phyloP scores from a whole-genome alignment of 306 rosid genomes.

The Biancaea sappan region DNA sequence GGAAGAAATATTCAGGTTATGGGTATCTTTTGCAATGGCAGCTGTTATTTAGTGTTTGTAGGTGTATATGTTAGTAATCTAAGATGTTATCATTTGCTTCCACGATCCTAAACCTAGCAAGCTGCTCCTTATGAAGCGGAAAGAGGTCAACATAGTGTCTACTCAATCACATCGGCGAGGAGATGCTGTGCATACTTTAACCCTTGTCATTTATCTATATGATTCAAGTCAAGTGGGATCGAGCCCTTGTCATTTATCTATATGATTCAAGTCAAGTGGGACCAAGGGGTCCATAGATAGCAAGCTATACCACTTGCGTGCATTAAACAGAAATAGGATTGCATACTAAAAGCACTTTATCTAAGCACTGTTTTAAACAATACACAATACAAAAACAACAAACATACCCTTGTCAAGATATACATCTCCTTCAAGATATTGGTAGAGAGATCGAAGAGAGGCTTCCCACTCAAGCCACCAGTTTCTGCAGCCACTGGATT shows the following conservation, averaged over 20 bases:
- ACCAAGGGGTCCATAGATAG: no score
- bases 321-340: constrained; percentile 19
- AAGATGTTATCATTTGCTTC: not conserved
- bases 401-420: constrained; percentile 80
- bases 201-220: no score
- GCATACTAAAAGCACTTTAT: constrained; percentile 8
- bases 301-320: no score
- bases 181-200: no score
- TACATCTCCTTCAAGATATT: constrained; percentile 81
- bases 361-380: constrained; percentile 3
- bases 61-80: constrained; percentile 14
- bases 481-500: constrained; percentile 70
- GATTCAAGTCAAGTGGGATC: no score
- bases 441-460: constrained; percentile 80
- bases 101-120: not conserved
- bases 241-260: no score
- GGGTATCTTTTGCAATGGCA: constrained; percentile 1
- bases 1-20: not conserved
- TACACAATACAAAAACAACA: constrained; percentile 25
- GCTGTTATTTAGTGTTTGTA: not conserved
- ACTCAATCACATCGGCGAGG: no score
- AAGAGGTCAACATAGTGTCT: no score
- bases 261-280: no score
- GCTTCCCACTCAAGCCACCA: constrained; percentile 99
- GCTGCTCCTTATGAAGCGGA: no score